Conservation (phyloP, 2,329 filamentous ascomycete genomes). For the Chaetomium strumarium region DNA sequence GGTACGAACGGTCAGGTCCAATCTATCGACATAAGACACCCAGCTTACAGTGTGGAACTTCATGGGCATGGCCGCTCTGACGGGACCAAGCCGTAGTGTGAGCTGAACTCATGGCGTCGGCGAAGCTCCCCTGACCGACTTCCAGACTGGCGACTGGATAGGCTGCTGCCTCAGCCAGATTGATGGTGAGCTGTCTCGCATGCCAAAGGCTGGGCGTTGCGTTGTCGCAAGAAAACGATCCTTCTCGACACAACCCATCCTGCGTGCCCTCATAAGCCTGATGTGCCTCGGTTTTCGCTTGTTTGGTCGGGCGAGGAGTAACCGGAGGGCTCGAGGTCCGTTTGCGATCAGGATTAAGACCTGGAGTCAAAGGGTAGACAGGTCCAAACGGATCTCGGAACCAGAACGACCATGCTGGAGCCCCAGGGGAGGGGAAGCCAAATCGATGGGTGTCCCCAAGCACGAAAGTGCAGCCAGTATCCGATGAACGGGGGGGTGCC, state of each 20-base stretch:
- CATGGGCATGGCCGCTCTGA: not conserved
- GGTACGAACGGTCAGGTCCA: not conserved
- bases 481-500: too few relatives aligned
- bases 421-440: not conserved
- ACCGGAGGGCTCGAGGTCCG: slow-evolving; percentile 10
- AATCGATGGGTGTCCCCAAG: not conserved
- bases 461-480: too few relatives aligned
- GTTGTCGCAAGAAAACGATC: not conserved
- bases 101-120: not conserved
- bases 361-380: slow-evolving; percentile 9
- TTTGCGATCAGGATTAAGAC: slow-evolving; percentile 10
- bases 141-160: not conserved
- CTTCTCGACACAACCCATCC: not conserved
- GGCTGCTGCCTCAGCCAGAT: slow-evolving; percentile 1
- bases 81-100: not conserved
- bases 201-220: slow-evolving; percentile 5
- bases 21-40: not conserved
- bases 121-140: not conserved
- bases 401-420: not conserved
- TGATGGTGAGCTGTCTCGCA: slow-evolving; percentile 4
- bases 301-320: slow-evolving; percentile 9
- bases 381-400: not conserved
- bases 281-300: not conserved
- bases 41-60: not conserved
- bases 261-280: not conserved